These are phyloP conservation scores for Lecanosticta acicola DNA, from an alignment of 2,329 filamentous ascomycete species.

Conservation along the genomic window DNA sequence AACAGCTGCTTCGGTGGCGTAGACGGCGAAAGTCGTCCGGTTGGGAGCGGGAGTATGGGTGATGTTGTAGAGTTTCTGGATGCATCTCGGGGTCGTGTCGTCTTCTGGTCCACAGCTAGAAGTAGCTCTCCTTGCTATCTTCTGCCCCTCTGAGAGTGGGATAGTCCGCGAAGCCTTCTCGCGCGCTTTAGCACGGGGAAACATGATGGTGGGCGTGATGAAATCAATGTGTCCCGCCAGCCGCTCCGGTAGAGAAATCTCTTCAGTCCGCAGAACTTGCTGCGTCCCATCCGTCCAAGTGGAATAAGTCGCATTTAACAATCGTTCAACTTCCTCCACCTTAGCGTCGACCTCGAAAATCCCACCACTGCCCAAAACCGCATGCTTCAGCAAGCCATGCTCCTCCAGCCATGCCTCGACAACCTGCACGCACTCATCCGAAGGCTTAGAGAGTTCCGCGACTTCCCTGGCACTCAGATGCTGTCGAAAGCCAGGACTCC, in stretches of 20 bases:
- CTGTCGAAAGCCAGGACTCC: conserved; percentile 12
- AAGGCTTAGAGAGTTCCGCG: conserved; percentile 8
- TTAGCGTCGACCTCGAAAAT: conserved; percentile 22
- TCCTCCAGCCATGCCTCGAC: conserved; percentile 14
- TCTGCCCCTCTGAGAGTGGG: not conserved
- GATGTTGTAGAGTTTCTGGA: conserved; percentile 22
- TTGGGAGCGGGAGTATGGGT: conserved; percentile 20
- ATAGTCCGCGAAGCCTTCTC: too few species aligned
- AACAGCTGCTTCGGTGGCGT: conserved; percentile 20
- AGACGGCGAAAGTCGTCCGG: conserved; percentile 23
- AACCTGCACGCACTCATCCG: not conserved
- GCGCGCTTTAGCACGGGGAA: conserved; percentile 16
- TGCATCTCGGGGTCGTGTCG: conserved; percentile 18
- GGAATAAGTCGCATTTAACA: conserved; percentile 22
- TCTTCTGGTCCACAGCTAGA: conserved; percentile 16
- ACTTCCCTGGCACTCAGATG: conserved; percentile 13
- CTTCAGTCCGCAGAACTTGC: conserved; percentile 17
- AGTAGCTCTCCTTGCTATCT: conserved; percentile 3
- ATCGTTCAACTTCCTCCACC: conserved; percentile 13
- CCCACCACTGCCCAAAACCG: conserved; percentile 4
- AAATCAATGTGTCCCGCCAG: conserved; percentile 17
- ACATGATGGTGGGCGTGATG: conserved; percentile 20
- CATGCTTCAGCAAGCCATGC: conserved; percentile 10
- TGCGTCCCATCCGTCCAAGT: conserved; percentile 12
- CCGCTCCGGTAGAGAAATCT: conserved; percentile 14